Conservation (phyloP, 1,284 basidiomycete species). For the Cryptococcus amylolentus region DNA sequence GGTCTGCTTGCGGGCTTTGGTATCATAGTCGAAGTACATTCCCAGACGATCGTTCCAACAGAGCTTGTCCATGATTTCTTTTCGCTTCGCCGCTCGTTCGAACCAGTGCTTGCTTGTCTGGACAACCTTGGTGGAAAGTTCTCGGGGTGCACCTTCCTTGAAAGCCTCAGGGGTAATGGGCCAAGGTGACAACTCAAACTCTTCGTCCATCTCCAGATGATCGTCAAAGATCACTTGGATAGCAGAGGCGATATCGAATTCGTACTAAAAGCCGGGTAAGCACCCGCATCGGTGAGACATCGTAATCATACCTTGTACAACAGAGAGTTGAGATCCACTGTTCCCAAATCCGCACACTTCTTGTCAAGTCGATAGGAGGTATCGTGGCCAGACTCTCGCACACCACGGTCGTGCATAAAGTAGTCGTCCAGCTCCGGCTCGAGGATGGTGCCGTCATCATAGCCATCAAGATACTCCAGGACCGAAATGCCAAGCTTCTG, state of each 20-base stretch:
- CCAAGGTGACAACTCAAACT: conserved; percentile 86
- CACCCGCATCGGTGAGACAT: not conserved
- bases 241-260: conserved; percentile 87
- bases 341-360: conserved; percentile 85
- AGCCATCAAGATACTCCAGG: conserved; percentile 94
- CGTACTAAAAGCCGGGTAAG: conserved; percentile 56
- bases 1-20: conserved; percentile 80
- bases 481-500: conserved; percentile 90
- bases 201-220: conserved; percentile 82
- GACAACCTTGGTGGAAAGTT: conserved; percentile 60
- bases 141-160: conserved; percentile 54
- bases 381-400: conserved; percentile 93
- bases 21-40: conserved; percentile 96
- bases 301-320: conserved; percentile 59
- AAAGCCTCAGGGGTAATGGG: conserved; percentile 80
- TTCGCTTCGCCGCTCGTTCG: conserved; percentile 74
- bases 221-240: conserved; percentile 94
- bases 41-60: conserved; percentile 94
- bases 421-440: conserved; percentile 94
- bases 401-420: conserved; percentile 93
- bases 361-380: conserved; percentile 97
- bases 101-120: conserved; percentile 88
- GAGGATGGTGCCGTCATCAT: conserved; percentile 77
- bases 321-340: conserved; percentile 87
- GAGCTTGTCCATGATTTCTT: conserved; percentile 85